These are phyloP conservation scores for Tephrocybe sp. DNA, from an alignment of 768 basidiomycete species.

Conservation along the genomic window DNA sequence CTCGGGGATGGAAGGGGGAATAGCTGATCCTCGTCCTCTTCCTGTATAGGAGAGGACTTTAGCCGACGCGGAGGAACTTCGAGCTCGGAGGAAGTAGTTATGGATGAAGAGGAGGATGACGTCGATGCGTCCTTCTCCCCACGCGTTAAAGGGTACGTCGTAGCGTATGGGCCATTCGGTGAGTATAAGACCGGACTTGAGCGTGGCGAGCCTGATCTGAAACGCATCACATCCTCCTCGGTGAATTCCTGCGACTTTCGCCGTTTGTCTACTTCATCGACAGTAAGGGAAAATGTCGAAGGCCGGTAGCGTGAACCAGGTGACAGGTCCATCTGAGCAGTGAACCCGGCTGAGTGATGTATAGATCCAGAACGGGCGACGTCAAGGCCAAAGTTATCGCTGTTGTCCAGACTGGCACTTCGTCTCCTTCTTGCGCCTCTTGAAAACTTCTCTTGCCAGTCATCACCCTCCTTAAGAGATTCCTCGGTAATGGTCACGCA, in stretches of 20 bases:
- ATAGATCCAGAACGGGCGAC: not conserved
- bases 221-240: slow-evolving; percentile 16
- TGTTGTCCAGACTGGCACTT: slow-evolving; percentile 40
- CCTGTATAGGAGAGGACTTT: slow-evolving; percentile 42
- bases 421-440: slow-evolving; percentile 62
- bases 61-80: slow-evolving; percentile 17
- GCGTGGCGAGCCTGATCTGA: slow-evolving; percentile 13
- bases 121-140: slow-evolving; percentile 5
- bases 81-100: slow-evolving; percentile 9
- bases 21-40: slow-evolving; percentile 56
- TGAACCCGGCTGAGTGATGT: slow-evolving; percentile 22
- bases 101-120: slow-evolving; percentile 11
- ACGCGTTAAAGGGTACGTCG: slow-evolving; percentile 5
- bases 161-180: slow-evolving; percentile 14
- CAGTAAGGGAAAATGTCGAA: slow-evolving; percentile 41
- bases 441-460: slow-evolving; percentile 66
- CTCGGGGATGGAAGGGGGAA: slow-evolving; percentile 62
- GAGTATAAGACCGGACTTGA: slow-evolving; percentile 15
- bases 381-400: slow-evolving; percentile 21
- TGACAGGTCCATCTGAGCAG: slow-evolving; percentile 17
- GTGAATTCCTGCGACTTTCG: slow-evolving; percentile 43
- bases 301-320: slow-evolving; percentile 14
- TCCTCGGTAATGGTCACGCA: slow-evolving; percentile 63
- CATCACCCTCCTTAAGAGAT: slow-evolving; percentile 50
- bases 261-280: slow-evolving; percentile 67